Evolutionary conservation across 169 alveolate genomes (phyloP), one percentile per base, ranked within the genome.

Genomic region (Plasmodium berghei): DNA sequence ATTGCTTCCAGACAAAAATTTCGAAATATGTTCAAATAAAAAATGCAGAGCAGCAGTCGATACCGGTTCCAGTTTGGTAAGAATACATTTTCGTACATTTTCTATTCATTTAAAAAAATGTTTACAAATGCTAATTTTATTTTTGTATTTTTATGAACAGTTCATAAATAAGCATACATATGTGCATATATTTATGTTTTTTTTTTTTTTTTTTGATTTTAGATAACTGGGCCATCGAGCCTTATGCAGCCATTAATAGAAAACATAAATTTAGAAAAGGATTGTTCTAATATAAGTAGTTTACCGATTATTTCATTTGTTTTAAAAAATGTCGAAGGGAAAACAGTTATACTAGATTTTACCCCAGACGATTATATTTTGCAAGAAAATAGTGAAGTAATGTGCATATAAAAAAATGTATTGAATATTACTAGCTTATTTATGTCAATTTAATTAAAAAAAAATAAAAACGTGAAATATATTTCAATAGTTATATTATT

Each of bases 41-140:
- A 92, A 95, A 40, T 96, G 96, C 87, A 93, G 95, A 62, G 98
- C 98, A n/a, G 98, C 98, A 9, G 95, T 96, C 14, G 98, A 96
- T 89, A 96, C 98, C 10, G 98, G 98, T 2, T 95, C 98, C 55
- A 95, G 97, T 72, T 83, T 95, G 67, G 96, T 93, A 91, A 48
- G 5, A 5, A 16, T 49, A 34, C 42, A 34, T 4, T 34, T 34
- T 34, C 8, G 42, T 8, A 34, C 42, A 34, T 8, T 3, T 34
- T 34, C 42, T 34, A 34, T 1, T 5, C 42, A 34, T 34, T 34
- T 34, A 34, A 34, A 34, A 34, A 34, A 34, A 34, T 34, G 42
- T 34, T 34, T 34, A 34, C 42, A 34, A 34, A 3, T 34, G 8
- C 24, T 56, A 16, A 22, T 16, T 34, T 54, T 34, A n/a, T 55